A percentile compares a stretch with the other conserved stretches of the same genome.
Evolutionary conservation across 805 yeast genomes (phyloP).

Genomic region (Ogataea dorogensis): DNA sequence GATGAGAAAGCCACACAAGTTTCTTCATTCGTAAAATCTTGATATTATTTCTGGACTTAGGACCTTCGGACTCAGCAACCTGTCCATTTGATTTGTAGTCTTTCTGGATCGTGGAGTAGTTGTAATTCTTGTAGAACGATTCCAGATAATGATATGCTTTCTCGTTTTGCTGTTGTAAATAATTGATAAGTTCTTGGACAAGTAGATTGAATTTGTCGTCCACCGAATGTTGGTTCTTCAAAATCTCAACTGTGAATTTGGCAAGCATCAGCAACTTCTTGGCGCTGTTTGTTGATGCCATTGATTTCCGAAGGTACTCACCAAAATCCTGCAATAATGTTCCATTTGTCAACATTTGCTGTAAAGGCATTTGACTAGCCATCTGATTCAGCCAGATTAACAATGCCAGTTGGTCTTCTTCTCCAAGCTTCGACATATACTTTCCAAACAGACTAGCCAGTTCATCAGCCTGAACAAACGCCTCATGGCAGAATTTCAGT

Average conservation of each 20-base stretch:
- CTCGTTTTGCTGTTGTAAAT: conserved; percentile 12
- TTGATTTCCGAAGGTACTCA: conserved; percentile 10
- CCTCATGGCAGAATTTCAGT: conserved; percentile 30
- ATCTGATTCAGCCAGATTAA: conserved; percentile 30
- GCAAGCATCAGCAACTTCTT: conserved; percentile 23
- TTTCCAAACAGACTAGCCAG: conserved; percentile 21
- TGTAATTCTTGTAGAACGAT: conserved; percentile 17
- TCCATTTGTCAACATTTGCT: conserved; percentile 11
- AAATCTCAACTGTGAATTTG: conserved; percentile 23
- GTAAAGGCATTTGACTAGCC: conserved; percentile 26
- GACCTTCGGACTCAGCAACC: conserved; percentile 8
- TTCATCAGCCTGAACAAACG: conserved; percentile 28
- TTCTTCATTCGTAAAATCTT: conserved; percentile 29
- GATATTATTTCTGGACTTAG: conserved; percentile 16
- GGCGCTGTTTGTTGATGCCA: conserved; percentile 7
- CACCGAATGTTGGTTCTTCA: conserved; percentile 15
- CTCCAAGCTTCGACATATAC: conserved; percentile 14
- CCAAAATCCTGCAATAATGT: conserved; percentile 20
- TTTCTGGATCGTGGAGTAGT: conserved; percentile 19
- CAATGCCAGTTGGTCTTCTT: conserved; percentile 25
- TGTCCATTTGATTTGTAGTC: conserved; percentile 16
- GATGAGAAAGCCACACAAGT: conserved; percentile 33
- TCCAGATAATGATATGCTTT: conserved; percentile 20
- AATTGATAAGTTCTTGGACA: conserved; percentile 17
- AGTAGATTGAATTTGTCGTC: conserved; percentile 19